Base-by-base conservation (phyloP, 2,329 filamentous ascomycete species). In the Rhytidhysteron rufulum region DNA sequence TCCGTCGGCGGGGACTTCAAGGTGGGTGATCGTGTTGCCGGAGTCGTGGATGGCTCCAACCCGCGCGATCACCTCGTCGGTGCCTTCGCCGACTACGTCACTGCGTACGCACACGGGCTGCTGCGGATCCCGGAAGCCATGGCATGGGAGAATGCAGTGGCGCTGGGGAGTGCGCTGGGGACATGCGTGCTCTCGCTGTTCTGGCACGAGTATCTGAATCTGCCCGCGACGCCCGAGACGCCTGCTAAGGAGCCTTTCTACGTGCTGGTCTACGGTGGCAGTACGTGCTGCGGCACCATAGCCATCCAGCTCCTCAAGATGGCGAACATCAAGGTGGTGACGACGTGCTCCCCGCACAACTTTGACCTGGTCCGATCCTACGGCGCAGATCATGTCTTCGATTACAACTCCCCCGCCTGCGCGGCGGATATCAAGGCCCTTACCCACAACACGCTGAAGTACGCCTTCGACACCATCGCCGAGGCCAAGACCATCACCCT, bases 241-340 rank as follows among this genome's bases (percentile, higher is more conserved):
- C 13, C 31, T 16, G 34, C 29, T 16, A 13, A 7, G 8, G 8
- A 49, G 21, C 36, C 39, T 13, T 36, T 42, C 16, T 42, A 45
- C 31, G 56, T 77, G 0, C 51, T 77, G 1, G 65, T 77, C 4
- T 66, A 65, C 36, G 74, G 72, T 1, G 74, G 71, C 2, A 60
- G 57, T 25, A 71, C 70, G 2, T 54, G 70, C 0, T 65, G 58
- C 0, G 73, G 72, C 1, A 68, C 66, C 1, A 50, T 65, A 35
- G 70, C 67, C 0, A 63, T 74, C 5, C 73, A 77, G 48, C 34
- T 73, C 10, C 34, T 32, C 9, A 33, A 17, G 4, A 17, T 17
- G n/a, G 31, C 31, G 13, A 4, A 17, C 10, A 10, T 33, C 18
- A 48, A 61, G n/a, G 70, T 74, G 27, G 50, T 72, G 30, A 63